Conservation (phyloP, 2,329 filamentous ascomycete genomes). For the Penicillium nordicum region DNA sequence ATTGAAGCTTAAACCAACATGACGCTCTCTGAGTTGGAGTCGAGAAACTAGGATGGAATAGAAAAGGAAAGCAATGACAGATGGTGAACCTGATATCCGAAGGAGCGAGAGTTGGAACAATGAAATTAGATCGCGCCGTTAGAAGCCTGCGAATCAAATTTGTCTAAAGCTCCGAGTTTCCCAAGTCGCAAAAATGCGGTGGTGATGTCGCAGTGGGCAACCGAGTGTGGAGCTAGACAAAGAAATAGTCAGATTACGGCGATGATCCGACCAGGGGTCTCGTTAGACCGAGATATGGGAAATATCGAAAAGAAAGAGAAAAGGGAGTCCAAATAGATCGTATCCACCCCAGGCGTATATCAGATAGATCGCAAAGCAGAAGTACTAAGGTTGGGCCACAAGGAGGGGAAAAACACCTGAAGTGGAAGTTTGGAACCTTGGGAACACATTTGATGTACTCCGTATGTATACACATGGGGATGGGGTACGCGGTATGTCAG, state of each 20-base stretch:
- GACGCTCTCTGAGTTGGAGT: neutral
- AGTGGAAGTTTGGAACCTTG: neutral
- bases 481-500: neutral
- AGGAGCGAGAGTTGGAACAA: neutral
- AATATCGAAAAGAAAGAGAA: conserved; percentile 3
- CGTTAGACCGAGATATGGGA: conserved; percentile 5
- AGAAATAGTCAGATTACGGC: conserved; percentile 19
- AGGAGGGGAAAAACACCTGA: conserved; percentile 8
- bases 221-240: conserved; percentile 19
- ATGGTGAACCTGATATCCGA: neutral
- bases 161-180: conserved; percentile 4
- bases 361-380: conserved; percentile 21
- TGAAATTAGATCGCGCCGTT: conserved; percentile 14
- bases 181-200: conserved; percentile 18
- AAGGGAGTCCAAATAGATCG: neutral
- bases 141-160: conserved; percentile 1
- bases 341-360: conserved; percentile 10
- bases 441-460: neutral
- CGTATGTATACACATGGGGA: neutral
- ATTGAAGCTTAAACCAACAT: neutral
- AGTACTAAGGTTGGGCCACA: conserved; percentile 11
- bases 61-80: neutral
- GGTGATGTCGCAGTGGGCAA: conserved; percentile 6
- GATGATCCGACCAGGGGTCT: conserved; percentile 12
- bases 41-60: neutral